Base-by-base conservation (phyloP, 352 stramenopile species). In the Pythium periplocum region DNA sequence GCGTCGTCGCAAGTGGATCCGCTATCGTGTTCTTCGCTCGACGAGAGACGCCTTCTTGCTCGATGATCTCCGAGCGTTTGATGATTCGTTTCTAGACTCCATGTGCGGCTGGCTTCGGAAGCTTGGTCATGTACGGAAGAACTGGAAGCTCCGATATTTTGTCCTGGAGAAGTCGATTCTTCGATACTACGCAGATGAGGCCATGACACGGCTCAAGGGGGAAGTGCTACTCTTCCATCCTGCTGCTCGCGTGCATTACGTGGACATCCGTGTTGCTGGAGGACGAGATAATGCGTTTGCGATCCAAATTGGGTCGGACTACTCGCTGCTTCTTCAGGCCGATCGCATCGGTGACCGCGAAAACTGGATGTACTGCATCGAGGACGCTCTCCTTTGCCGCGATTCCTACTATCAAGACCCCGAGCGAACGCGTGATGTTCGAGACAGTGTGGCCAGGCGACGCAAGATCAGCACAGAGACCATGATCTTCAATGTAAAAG, bases 351-450 rank as follows among this genome's bases (percentile, higher is more conserved):
- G 67, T 9, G 80, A 88, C 17, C 75, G 80, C 3, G 80, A 90
- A 55, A 83, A 85, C 43, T 90, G 80, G 80, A 83, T 90, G 53
- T 90, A 86, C 58, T 85, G 75, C 48, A 82, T 90, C 26, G 80
- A 90, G 65, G 80, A 90, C 34, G 77, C 77, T 1, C 44, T 90
- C 12, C 55, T 90, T 1, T 90, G 80, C 55, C 75, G 80, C 7
- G 75, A 90, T 10, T 90, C 80, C 46, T 90, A 88, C 58, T 57
- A 74, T 7, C 65, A 80, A 6, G 55, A 69, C 3, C 56, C 62
- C 3, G 59, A 62, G n/a, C 55, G 59, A 7, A 68, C 62, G 4
- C 71, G 69, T n/a, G 72, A 85, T 46, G 40, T 85, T 36, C 70
- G 74, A 4, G 74, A 85, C 44, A 84, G 74, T 36, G 74, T 87